Evolutionary conservation across 768 basidiomycete species (phyloP).

Genomic region (Phylloporus sp.): DNA sequence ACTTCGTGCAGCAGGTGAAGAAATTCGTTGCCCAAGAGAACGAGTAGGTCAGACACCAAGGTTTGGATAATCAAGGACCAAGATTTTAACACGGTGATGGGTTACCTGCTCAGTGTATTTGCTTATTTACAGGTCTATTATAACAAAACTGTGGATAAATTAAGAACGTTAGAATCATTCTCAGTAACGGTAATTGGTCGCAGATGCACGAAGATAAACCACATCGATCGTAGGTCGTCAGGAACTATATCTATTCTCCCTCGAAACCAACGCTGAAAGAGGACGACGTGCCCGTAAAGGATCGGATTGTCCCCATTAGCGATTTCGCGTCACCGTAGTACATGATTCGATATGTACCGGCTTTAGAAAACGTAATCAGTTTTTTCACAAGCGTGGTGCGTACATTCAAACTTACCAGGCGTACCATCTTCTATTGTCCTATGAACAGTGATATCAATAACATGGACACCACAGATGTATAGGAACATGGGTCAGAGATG

Average conservation of each 20-base stretch:
- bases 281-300: conserved; percentile 61
- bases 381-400: not conserved
- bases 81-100: too few species aligned
- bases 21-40: too few species aligned
- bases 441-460: not conserved
- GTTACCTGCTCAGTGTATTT: too few species aligned
- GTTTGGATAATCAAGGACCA: too few species aligned
- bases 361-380: conserved; percentile 28
- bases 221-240: not conserved
- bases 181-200: not conserved
- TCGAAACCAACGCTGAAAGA: conserved; percentile 52
- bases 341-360: conserved; percentile 64
- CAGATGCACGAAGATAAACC: not conserved
- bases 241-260: not conserved
- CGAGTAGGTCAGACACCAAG: too few species aligned
- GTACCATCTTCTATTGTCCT: conserved; percentile 66
- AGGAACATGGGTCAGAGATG: too few species aligned
- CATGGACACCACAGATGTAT: conserved; percentile 5
- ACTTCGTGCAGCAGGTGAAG: too few species aligned
- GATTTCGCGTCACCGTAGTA: conserved; percentile 80
- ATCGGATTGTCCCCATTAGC: conserved; percentile 54
- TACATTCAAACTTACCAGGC: conserved; percentile 16
- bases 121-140: not conserved
- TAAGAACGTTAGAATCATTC: not conserved
- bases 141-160: not conserved